Percentiles rank a stretch among this genome's conserved stretches.
phyloP scores from a whole-genome alignment of 176 grass and related monocot species.

The Thalia dealbata region DNA sequence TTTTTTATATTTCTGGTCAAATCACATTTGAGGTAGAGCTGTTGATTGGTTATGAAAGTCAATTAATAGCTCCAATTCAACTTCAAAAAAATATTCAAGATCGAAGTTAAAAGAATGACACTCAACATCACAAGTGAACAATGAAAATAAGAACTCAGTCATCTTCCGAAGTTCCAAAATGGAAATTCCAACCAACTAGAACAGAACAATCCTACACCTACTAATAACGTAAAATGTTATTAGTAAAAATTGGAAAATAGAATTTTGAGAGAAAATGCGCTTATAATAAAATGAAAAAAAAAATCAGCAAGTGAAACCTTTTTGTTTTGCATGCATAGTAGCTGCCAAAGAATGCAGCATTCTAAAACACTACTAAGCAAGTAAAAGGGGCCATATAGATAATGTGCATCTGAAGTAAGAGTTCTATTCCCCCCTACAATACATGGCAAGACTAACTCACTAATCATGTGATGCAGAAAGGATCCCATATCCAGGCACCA shows the following conservation, averaged over 20 bases:
- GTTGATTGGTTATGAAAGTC: too few relatives aligned
- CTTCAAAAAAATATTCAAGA: too few relatives aligned
- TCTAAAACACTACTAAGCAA: not conserved
- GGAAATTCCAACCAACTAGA: too few relatives aligned
- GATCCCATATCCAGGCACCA: conserved; percentile 63
- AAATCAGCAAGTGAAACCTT: not conserved
- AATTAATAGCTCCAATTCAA: too few relatives aligned
- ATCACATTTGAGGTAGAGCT: too few relatives aligned
- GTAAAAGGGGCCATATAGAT: not conserved
- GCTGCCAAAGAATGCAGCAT: not conserved
- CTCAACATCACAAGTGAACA: too few relatives aligned
- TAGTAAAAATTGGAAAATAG: not conserved
- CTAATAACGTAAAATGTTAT: too few relatives aligned
- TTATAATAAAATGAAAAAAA: not conserved
- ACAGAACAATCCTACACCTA: too few relatives aligned
- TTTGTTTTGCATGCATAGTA: not conserved
- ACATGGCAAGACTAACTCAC: conserved; percentile 27
- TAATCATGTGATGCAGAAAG: conserved; percentile 88
- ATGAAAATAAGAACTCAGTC: too few relatives aligned
- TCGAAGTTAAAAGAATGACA: too few relatives aligned
- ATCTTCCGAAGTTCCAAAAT: too few relatives aligned
- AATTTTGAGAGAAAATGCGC: not conserved
- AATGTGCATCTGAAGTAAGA: not conserved
- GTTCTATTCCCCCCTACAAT: not conserved
- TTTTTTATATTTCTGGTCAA: too few relatives aligned